Evolutionary conservation across 345 rosid genomes (phyloP).

Genomic region (Chamaenerion angustifolium): DNA sequence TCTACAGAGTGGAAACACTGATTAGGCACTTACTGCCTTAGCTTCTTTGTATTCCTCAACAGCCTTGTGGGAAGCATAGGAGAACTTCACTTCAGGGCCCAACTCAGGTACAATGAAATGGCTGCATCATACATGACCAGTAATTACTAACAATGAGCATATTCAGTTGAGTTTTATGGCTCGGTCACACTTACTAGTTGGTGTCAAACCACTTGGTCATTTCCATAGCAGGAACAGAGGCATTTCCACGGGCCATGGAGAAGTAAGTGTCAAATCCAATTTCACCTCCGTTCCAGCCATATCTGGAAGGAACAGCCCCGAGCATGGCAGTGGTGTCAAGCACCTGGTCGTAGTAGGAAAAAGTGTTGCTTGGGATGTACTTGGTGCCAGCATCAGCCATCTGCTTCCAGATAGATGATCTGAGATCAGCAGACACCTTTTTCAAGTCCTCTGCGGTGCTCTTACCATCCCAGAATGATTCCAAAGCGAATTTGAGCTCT

Average conservation of each 20-base stretch:
- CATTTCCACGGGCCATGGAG: conserved; percentile 98
- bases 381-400: conserved; percentile 81
- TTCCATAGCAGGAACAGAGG: conserved; percentile 95
- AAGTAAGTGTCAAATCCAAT: conserved; percentile 72
- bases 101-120: conserved; percentile 93
- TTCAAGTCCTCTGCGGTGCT: conserved; percentile 77
- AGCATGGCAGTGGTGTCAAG: conserved; percentile 93
- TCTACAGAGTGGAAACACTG: not conserved
- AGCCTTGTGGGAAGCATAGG: conserved; percentile 96
- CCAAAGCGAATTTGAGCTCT: conserved; percentile 94
- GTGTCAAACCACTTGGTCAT: conserved; percentile 99
- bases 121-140: conserved; percentile 25
- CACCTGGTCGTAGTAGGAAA: conserved; percentile 79
- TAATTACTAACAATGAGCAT: not conserved
- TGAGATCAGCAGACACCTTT: conserved; percentile 77
- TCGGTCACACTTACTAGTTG: conserved; percentile 68
- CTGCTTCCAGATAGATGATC: conserved; percentile 87
- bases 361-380: conserved; percentile 94
- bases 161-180: not conserved
- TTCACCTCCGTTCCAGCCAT: conserved; percentile 79
- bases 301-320: conserved; percentile 87
- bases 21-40: conserved; percentile 47
- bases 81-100: conserved; percentile 84
- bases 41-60: conserved; percentile 90
- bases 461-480: conserved; percentile 97